Evolutionary conservation across 2,329 filamentous ascomycete species (phyloP), one percentile per base, ranked within the genome.

Genomic region (Talaromyces sp.): DNA sequence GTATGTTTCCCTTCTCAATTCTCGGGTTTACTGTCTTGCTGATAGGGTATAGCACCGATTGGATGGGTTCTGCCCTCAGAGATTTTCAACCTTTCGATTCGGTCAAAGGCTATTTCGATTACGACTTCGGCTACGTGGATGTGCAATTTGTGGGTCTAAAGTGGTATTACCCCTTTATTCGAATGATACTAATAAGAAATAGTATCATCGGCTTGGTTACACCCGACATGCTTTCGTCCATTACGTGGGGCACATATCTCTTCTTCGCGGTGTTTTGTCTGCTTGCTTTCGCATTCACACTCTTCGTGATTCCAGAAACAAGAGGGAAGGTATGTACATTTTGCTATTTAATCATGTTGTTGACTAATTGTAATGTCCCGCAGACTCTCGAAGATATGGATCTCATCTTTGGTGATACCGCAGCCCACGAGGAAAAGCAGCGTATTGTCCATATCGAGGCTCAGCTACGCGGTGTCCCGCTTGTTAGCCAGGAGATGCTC

Each of bases 331-430:
- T 77, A 67, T 17, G 67, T 64, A 33, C 52, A 56, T 25, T 52
- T 22, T 19, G 3, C 10, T 45, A 33, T 31, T 17, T 39, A 10
- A 31, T 60, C 22, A 31, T 19, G 47, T 1, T 19, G 1, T 56
- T 37, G n/a, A 37, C 52, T 56, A 37, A 56, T 19, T 22, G 31
- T 10, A 2, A 56, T 37, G 50, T 60, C 39, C 13, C 33, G 13
- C 43, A 77, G 69, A 86, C 81, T 5, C 78, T 87, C 13, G 85
- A 87, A 71, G 81, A 87, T 66, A 85, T 87, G 79, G 84, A 86
- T 52, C 77, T 77, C 43, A 78, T 80, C 39, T 81, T 81, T 63
- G 76, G 76, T 2, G 79, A 80, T 58, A 78, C 72, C 1, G 71
- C 70, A 17, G 75, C 75, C 1, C 72, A 78, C 33, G 73, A 78